These are phyloP conservation scores for Panicum hallii DNA, from an alignment of 202 grass and related monocot genomes.

Conservation along the genomic window DNA sequence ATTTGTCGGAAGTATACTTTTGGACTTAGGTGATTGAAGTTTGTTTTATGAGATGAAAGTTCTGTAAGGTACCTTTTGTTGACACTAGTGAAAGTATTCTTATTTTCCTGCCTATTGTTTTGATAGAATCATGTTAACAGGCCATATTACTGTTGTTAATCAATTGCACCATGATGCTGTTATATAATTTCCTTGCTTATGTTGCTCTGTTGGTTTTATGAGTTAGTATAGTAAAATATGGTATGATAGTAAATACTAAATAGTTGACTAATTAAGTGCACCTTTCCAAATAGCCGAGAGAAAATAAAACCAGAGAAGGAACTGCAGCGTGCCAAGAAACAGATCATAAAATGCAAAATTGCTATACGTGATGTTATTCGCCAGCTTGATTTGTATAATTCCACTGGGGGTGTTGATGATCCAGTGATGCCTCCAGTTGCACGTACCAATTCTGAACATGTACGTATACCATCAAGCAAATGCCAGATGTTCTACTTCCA, in stretches of 20 bases:
- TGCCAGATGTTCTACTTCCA: slow-evolving; percentile 27
- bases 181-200: slow-evolving; percentile 37
- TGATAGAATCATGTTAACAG: slow-evolving; percentile 18
- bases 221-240: slow-evolving; percentile 38
- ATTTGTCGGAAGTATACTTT: slow-evolving; percentile 30
- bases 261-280: slow-evolving; percentile 44
- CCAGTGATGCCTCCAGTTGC: slow-evolving; percentile 54
- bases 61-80: slow-evolving; percentile 5
- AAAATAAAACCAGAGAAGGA: slow-evolving; percentile 98
- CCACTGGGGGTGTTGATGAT: slow-evolving; percentile 56
- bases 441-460: slow-evolving; percentile 60
- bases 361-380: slow-evolving; percentile 87
- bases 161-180: slow-evolving; percentile 11
- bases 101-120: slow-evolving; percentile 9
- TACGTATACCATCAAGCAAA: slow-evolving; percentile 51
- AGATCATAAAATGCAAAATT: slow-evolving; percentile 89
- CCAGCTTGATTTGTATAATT: slow-evolving; percentile 76
- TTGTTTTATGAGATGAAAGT: slow-evolving; percentile 22
- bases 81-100: slow-evolving; percentile 3
- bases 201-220: slow-evolving; percentile 27
- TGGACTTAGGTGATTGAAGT: slow-evolving; percentile 11
- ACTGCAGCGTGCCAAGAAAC: slow-evolving; percentile 87
- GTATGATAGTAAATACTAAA: slow-evolving; percentile 34
- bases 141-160: slow-evolving; percentile 24
- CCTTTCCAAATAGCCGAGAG: slow-evolving; percentile 68